These are phyloP conservation scores for Malassezia equina DNA, from an alignment of 1,284 basidiomycete genomes.

Conservation along the genomic window DNA sequence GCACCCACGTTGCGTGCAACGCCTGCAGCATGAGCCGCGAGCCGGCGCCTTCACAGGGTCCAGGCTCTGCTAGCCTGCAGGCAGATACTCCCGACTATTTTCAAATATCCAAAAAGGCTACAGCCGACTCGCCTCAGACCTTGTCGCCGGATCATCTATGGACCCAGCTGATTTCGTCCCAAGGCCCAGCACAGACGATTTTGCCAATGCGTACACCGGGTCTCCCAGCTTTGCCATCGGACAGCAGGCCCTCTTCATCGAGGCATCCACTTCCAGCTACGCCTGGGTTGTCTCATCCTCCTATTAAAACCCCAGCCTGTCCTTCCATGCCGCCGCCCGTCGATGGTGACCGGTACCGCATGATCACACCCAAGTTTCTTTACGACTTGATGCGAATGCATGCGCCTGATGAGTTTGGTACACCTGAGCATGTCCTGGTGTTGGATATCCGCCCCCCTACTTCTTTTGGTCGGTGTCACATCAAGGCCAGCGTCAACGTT, in stretches of 20 bases:
- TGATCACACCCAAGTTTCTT: neutral
- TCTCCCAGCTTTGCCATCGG: neutral
- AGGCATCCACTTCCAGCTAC: neutral
- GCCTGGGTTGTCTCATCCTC: neutral
- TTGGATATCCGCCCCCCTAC: constrained; percentile 76
- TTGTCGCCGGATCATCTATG: constrained; percentile 6
- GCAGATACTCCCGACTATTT: constrained; percentile 2
- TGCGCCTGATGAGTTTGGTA: neutral
- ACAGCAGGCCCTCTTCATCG: neutral
- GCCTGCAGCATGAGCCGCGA: neutral
- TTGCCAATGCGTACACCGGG: neutral
- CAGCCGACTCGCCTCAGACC: neutral
- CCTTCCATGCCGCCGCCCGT: neutral
- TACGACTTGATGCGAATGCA: neutral
- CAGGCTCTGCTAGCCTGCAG: neutral
- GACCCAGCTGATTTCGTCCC: constrained; percentile 1
- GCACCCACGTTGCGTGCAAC: neutral
- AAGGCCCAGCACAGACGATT: neutral
- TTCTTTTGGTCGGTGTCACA: constrained; percentile 27
- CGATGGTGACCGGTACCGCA: neutral
- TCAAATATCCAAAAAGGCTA: neutral
- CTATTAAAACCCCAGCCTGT: neutral
- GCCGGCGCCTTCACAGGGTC: neutral
- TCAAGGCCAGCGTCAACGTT: constrained; percentile 62
- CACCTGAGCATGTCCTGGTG: constrained; percentile 47